Evolutionary conservation across 2,329 filamentous ascomycete genomes (phyloP), one percentile per base, ranked within the genome.

Genomic region (Chaetomium sp.): DNA sequence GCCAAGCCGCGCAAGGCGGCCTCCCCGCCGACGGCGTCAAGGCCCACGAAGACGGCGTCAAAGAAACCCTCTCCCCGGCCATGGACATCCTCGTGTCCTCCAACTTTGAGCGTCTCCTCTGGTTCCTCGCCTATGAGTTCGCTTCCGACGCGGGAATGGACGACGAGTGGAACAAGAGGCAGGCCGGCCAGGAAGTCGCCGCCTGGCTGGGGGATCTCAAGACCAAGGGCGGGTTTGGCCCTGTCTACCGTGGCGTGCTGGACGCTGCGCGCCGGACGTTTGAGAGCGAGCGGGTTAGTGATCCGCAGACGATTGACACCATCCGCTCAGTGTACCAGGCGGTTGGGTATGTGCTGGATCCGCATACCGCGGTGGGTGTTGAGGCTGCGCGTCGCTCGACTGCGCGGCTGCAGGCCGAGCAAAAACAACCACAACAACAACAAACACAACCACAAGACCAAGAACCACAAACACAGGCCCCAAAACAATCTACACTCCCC

Each of bases 31-130:
- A 87, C 59, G 83, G 82, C 5, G 76, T 72, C 49, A 79, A 80
- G 64, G 84, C 84, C 6, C 84, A 90, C 36, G 77, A 82, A 63
- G 82, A 84, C 45, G 89, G 88, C 40, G 90, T 92, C 59, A 91
- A 90, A 74, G 91, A 95, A 74, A 99, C 94, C 0, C 80, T 95
- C 51, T 91, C 87, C 64, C 94, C 94, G 0, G 94, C 94, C 46
- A 97, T 99, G 94, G 94, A 99, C 71, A 97, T 97, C 62, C 79
- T 97, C 3, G 91, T 97, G 10, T 92, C 88, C 32, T 94, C 88
- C 70, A 99, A 99, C 76, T 97, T 99, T 69, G 94, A 99, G 78
- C 84, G 94, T 36, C 79, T 99, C 5, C 79, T 99, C 9, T 97
- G 92, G 92, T 96, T 89, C 77, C 77, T 97, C 34, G 87, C 90